Conservation (phyloP, 768 basidiomycete species). For the Auriscalpium orientale region DNA sequence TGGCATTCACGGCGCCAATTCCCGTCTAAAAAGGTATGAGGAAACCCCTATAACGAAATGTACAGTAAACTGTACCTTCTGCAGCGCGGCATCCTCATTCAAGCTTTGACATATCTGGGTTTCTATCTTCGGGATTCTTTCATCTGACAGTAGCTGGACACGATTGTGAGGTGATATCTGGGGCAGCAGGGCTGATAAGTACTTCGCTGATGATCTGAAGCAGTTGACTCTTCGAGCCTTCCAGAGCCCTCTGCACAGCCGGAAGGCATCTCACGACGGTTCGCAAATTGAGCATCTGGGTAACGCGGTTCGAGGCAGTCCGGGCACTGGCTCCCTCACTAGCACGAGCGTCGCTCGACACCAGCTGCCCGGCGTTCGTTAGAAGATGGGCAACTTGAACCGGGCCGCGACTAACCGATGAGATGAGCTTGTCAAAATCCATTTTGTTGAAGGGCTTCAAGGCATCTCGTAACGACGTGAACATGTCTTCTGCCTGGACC, state of each 20-base stretch:
- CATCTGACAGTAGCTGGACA: slow-evolving; percentile 65
- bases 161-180: background rate
- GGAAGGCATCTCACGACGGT: slow-evolving; percentile 64
- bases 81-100: slow-evolving; percentile 60
- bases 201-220: slow-evolving; percentile 59
- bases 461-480: slow-evolving; percentile 58
- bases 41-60: background rate
- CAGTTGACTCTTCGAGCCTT: slow-evolving; percentile 49
- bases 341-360: slow-evolving; percentile 50
- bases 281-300: slow-evolving; percentile 75
- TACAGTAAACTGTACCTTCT: slow-evolving; percentile 40
- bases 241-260: slow-evolving; percentile 52
- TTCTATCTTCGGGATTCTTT: slow-evolving; percentile 58
- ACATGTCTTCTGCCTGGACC: slow-evolving; percentile 67
- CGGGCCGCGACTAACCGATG: slow-evolving; percentile 37
- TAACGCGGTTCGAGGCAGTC: slow-evolving; percentile 58
- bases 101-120: slow-evolving; percentile 50
- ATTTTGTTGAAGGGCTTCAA: slow-evolving; percentile 67
- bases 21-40: slow-evolving; percentile 43
- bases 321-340: slow-evolving; percentile 41
- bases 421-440: slow-evolving; percentile 85
- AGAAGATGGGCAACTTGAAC: background rate
- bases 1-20: slow-evolving; percentile 64
- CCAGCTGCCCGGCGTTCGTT: slow-evolving; percentile 41
- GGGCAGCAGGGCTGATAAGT: slow-evolving; percentile 5